A percentile compares a stretch with the other conserved stretches of the same genome.
Evolutionary conservation across 164 flowering plant species (phyloP).

Genomic region (Amborella trichopoda): DNA sequence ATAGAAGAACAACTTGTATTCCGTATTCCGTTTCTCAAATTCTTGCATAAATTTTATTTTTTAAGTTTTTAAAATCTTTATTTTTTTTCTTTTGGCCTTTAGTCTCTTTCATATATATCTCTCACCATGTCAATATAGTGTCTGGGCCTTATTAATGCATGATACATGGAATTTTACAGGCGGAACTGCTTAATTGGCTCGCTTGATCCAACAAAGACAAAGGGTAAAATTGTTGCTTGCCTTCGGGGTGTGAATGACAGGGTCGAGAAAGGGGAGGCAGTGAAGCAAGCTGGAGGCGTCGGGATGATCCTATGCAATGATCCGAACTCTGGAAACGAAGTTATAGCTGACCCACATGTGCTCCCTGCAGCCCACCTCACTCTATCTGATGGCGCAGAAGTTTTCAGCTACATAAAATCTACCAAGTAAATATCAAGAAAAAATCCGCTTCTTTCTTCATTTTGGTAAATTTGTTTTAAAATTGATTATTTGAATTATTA

Average conservation of each 20-base stretch:
- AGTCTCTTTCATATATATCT: background rate
- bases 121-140: background rate
- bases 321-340: conserved; percentile 15
- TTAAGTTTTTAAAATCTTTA: background rate
- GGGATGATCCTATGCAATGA: conserved; percentile 51
- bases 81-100: background rate
- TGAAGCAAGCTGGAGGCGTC: conserved; percentile 31
- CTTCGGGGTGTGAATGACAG: conserved; percentile 29
- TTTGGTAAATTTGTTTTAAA: too few species aligned
- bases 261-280: conserved; percentile 32
- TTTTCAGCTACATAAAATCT: conserved; percentile 36
- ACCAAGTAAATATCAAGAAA: conserved; percentile 23
- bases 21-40: background rate
- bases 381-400: conserved; percentile 21
- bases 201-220: conserved; percentile 36
- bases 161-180: background rate
- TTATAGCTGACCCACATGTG: conserved; percentile 31
- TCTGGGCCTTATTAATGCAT: too few species aligned
- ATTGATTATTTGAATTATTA: too few species aligned
- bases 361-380: conserved; percentile 40
- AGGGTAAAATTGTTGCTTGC: conserved; percentile 53
- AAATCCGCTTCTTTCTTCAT: too few species aligned
- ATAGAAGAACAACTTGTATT: background rate
- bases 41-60: background rate
- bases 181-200: conserved; percentile 22